Percentiles rank a stretch among this genome's conserved stretches.
Conservation (phyloP, 371 early-diverging fungal species). For the Zancudomyces culisetae region DNA sequence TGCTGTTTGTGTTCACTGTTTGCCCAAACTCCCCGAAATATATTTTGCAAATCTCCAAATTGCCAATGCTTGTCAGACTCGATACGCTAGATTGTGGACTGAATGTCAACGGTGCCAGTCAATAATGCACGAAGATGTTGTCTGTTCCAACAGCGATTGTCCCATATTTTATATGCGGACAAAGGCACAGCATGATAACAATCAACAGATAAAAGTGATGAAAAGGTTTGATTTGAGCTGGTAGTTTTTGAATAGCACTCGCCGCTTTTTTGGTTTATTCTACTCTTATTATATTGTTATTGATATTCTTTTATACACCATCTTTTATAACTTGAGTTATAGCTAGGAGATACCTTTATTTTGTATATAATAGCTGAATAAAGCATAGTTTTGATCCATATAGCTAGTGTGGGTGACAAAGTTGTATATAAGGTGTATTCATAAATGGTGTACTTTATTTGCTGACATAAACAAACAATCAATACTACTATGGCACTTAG, state of each 20-base stretch:
- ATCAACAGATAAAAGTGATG: constrained; percentile 38
- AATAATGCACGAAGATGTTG: constrained; percentile 86
- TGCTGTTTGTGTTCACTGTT: constrained; percentile 76
- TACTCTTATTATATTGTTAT: background rate
- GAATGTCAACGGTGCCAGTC: constrained; percentile 99
- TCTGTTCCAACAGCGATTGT: constrained; percentile 96
- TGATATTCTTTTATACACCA: background rate
- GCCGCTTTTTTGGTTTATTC: background rate
- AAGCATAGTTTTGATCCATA: background rate
- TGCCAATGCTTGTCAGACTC: constrained; percentile 54
- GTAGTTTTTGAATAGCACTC: constrained; percentile 16
- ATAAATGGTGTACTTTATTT: too few species aligned
- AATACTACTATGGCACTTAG: too few species aligned
- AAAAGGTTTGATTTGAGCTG: constrained; percentile 42
- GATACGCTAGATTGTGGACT: constrained; percentile 88
- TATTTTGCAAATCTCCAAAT: constrained; percentile 41
- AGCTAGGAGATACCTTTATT: background rate
- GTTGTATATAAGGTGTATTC: background rate
- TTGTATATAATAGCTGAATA: background rate
- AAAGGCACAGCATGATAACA: constrained; percentile 90
- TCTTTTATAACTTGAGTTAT: background rate
- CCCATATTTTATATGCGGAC: constrained; percentile 99
- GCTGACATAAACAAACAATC: too few species aligned
- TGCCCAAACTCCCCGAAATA: constrained; percentile 47
- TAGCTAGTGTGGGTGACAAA: background rate